Evolutionary conservation across 176 grass and related monocot genomes (phyloP).

Genomic region (Poa annua): DNA sequence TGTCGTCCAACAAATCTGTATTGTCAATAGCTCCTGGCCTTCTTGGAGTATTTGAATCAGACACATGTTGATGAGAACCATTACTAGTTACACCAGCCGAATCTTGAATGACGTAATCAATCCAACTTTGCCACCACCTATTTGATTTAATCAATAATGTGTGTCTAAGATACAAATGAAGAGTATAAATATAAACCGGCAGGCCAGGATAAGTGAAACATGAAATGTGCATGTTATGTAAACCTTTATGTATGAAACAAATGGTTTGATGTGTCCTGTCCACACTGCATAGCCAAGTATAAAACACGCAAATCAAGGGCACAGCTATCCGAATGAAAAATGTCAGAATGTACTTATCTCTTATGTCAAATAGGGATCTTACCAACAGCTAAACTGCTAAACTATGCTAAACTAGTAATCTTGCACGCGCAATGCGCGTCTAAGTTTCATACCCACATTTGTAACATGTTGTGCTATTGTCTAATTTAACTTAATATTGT

Average conservation of each 20-base stretch:
- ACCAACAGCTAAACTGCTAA: too few species aligned
- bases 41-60: conserved; percentile 53
- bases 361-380: conserved; percentile 18
- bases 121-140: conserved; percentile 99
- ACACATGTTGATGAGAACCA: conserved; percentile 72
- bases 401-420: too few species aligned
- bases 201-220: not conserved
- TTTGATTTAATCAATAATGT: conserved; percentile 31
- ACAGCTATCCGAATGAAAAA: conserved; percentile 12
- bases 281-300: not conserved
- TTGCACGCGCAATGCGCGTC: too few species aligned
- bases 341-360: not conserved
- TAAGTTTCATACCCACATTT: too few species aligned
- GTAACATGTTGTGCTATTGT: too few species aligned
- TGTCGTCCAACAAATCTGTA: conserved; percentile 82
- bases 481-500: too few species aligned
- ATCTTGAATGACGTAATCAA: conserved; percentile 97
- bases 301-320: conserved; percentile 1
- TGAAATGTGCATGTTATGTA: not conserved
- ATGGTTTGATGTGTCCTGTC: conserved; percentile 10
- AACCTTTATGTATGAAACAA: conserved; percentile 29
- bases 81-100: conserved; percentile 61
- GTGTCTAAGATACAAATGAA: conserved; percentile 22
- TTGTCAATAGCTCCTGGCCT: conserved; percentile 94
- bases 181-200: conserved; percentile 29